Evolutionary conservation across 805 yeast species (phyloP).

Genomic region (Kuraishia capsulata): DNA sequence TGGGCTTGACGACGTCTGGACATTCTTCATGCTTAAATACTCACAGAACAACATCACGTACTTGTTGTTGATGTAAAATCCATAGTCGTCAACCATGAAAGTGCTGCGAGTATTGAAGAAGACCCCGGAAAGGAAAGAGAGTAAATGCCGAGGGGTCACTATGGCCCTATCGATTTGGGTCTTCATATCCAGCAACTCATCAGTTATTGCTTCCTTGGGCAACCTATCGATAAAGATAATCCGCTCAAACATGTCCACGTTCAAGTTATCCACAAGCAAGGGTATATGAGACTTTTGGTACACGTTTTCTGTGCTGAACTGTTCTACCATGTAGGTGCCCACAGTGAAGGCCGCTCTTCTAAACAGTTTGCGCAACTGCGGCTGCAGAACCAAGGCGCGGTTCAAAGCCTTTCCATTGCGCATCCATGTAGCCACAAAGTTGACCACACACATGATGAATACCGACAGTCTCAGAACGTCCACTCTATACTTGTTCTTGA

Average conservation of each 20-base stretch:
- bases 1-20: too few relatives aligned
- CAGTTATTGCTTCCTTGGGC: constrained; percentile 1
- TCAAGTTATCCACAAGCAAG: constrained; percentile 11
- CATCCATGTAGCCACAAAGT: neutral
- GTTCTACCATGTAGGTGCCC: neutral
- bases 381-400: neutral
- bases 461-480: neutral
- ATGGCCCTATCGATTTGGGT: neutral
- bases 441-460: neutral
- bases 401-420: neutral
- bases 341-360: neutral
- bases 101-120: constrained; percentile 19
- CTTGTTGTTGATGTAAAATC: constrained; percentile 18
- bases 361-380: neutral
- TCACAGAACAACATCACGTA: constrained; percentile 12
- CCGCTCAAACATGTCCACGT: constrained; percentile 7
- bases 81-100: constrained; percentile 15
- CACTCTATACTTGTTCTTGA: neutral
- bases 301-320: neutral
- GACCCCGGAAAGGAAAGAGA: constrained; percentile 16
- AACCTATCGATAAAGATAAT: constrained; percentile 4
- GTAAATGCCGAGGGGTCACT: constrained; percentile 9
- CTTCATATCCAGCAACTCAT: neutral
- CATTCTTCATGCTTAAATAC: too few relatives aligned
- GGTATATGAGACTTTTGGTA: neutral